Evolutionary conservation across 768 basidiomycete species (phyloP), one percentile per base, ranked within the genome.

Genomic region (Jaapia argillacea): DNA sequence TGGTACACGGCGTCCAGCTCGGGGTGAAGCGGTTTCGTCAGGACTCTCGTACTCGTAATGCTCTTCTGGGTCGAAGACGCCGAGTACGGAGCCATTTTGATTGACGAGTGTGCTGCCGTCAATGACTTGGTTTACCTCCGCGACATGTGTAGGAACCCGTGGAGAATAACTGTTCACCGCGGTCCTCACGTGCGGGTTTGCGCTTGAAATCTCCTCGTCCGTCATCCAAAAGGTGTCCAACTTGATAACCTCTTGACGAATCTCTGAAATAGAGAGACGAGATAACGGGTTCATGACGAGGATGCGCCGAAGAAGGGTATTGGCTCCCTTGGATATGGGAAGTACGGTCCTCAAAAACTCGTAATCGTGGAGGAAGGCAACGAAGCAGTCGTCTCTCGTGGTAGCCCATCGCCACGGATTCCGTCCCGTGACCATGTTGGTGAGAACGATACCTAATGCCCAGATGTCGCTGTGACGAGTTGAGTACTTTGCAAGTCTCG

Each of bases 341-440:
- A 91, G 71, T 47, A 79, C 75, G 16, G 71, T 60, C 38, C 71
- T 71, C 28, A 91, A 72, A 55, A 78, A 82, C 52, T 84, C 63
- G 36, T 64, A 68, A 54, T 88, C 68, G 48, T 70, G 63, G 46
- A 84, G 58, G 65, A 70, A 91, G 12, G 75, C 71, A 6, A 66
- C 55, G 65, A 82, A 91, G 45, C 75, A 79, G 40, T 75, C 72
- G 63, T 91, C 86, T 23, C 62, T 70, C 47, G 67, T 68, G 51
- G 68, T 74, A 3, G 87, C 85, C 51, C 74, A 71, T 42, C 72
- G 68, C 90, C 89, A 92, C 7, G 85, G 85, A 51, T 79, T 81
- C 21, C 82, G 73, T 14, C 81, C 80, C 43, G 80, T 80, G 38
- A 85, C 77, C 64, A 94, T 75, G 60, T 89, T 92, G 51, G 83